Evolutionary conservation across 768 basidiomycete species (phyloP).

Genomic region (Mycena leptocephala): DNA sequence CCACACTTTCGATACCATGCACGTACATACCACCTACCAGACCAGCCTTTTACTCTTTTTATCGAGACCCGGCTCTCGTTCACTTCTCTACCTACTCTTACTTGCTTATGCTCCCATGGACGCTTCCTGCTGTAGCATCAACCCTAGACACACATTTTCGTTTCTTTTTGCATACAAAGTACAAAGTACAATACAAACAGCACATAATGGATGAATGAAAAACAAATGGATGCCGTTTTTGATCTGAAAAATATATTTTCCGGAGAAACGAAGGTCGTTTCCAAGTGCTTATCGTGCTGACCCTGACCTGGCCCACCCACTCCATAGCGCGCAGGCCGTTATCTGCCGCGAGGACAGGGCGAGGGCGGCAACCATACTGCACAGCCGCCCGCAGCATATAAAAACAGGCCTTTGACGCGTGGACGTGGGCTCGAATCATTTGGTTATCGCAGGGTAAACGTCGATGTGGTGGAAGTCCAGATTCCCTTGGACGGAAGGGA

Average conservation of each 20-base stretch:
- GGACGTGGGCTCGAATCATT: neutral
- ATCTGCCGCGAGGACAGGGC: conserved; percentile 26
- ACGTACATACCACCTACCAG: conserved; percentile 37
- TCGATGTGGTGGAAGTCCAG: neutral
- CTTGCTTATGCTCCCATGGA: conserved; percentile 21
- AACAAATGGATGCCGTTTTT: neutral
- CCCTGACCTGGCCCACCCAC: conserved; percentile 2
- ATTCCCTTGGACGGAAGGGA: neutral
- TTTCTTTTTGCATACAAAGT: conserved; percentile 16
- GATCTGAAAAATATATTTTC: neutral
- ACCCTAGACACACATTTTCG: conserved; percentile 29
- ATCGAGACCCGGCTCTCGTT: conserved; percentile 36
- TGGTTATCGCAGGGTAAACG: conserved; percentile 1
- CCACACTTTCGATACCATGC: conserved; percentile 32
- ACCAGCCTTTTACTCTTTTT: conserved; percentile 38
- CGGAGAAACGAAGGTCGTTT: neutral
- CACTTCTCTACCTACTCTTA: neutral
- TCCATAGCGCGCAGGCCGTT: neutral
- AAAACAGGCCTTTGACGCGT: conserved; percentile 20
- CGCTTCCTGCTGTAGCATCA: conserved; percentile 35
- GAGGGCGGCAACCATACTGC: neutral
- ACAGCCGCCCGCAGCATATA: conserved; percentile 5
- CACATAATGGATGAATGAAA: conserved; percentile 16
- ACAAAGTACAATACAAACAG: conserved; percentile 31
- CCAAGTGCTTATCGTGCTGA: neutral